Base-by-base conservation (phyloP, 768 basidiomycete species). In the Phylloporus scabripes region DNA sequence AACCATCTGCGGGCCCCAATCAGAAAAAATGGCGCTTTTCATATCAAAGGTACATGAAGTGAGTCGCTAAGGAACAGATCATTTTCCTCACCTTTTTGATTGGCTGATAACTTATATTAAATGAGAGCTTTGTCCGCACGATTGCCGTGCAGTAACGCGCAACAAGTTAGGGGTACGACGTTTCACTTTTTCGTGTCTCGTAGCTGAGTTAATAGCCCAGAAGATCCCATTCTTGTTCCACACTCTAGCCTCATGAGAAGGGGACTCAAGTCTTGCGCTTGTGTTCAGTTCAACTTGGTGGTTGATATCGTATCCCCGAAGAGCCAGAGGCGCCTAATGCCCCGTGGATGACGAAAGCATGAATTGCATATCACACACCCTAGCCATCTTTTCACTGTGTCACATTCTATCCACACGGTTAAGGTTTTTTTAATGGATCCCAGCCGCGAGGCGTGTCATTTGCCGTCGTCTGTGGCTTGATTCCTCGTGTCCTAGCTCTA, bases 371-470 rank as follows among this genome's bases (percentile, higher is more conserved):
- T 41, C 18, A 5, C 40, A 42, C 12, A 48, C 48, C 48, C 52
- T 51, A 31, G 40, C 33, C 33, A 34, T 29, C 40, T 31, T 46
- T 45, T 24, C 38, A 21, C 11, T 8, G 2, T 4, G 29, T 31
- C 50, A 54, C 50, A 49, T 34, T 38, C 23, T 34, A n/a, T 37
- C 50, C 52, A 34, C 44, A 31, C 26, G 14, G 43, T 2, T 9
- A 23, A 14, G 40, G 26, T 23, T 23, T 6, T 28, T 33, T 12
- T 31, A 42, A 31, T 48, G 33, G 45, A 43, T 46, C 20, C 21
- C 17, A 5, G 28, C 32, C 24, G 34, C 33, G 34, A 46, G 58
- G 50, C 31, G 5, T 29, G 17, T 44, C n/a, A 2, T 26, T 20
- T 18, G 24, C 26, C 24, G 8, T 44, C 4, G 31, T 2, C 21